Conservation (phyloP, 148 eudicot species). For the Spergularia bocconei region DNA sequence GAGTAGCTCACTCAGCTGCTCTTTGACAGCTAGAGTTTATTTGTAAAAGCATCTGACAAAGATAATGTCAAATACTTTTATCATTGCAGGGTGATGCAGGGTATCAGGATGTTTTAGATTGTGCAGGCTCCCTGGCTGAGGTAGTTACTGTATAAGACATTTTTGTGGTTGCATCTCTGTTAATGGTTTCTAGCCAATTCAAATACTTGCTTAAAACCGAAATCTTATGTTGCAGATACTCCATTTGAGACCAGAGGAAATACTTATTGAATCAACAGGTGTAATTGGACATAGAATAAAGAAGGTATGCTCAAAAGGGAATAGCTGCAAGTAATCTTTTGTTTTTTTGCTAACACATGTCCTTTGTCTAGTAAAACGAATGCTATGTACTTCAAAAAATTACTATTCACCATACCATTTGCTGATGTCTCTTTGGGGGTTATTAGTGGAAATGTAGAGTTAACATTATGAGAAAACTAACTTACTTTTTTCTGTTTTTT, state of each 20-base stretch:
- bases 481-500: not conserved
- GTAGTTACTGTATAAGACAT: conserved; percentile 31
- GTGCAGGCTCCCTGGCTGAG: conserved; percentile 73
- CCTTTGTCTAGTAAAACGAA: too few species aligned
- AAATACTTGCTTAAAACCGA: not conserved
- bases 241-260: conserved; percentile 56
- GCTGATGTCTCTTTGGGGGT: not conserved
- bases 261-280: conserved; percentile 95
- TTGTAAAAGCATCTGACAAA: not conserved
- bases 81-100: conserved; percentile 86
- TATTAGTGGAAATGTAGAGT: too few species aligned
- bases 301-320: conserved; percentile 49
- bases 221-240: conserved; percentile 47
- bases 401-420: not conserved
- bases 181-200: not conserved
- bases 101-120: conserved; percentile 85
- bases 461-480: conserved; percentile 11
- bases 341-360: not conserved
- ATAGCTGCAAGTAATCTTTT: not conserved
- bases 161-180: conserved; percentile 3
- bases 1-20: too few species aligned
- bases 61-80: conserved; percentile 1
- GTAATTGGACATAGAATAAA: conserved; percentile 96
- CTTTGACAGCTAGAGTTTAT: too few species aligned
- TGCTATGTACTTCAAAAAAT: too few species aligned